Evolutionary conservation across 2,329 filamentous ascomycete species (phyloP), one percentile per base, ranked within the genome.

Genomic region (Neonectria magnoliae): DNA sequence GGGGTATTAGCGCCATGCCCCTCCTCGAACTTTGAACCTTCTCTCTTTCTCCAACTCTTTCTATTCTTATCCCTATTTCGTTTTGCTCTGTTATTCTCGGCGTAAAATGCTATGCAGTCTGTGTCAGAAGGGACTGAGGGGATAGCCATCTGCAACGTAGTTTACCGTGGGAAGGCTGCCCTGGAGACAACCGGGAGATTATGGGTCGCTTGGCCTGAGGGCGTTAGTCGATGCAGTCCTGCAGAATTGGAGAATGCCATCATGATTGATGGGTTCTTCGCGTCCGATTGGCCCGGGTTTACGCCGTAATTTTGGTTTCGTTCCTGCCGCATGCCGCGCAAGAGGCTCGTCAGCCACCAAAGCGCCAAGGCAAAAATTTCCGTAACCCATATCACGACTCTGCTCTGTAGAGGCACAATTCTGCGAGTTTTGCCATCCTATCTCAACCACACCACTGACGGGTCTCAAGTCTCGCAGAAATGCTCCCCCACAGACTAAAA

Each of bases 201-300:
- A 33, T 20, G 48, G 48, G 13, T 51, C 29, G 44, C 20, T 16
- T 47, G 44, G 11, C 31, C 16, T 14, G 16, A 31, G 18, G 48
- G 16, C 48, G 27, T 38, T 38, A 38, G 14, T 38, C 14, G 38
- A 42, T 18, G 38, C 9, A 42, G 38, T 20, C 36, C n/a, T 48
- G 47, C 31, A 53, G 47, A 25, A 54, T 42, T 54, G 29, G 54
- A 54, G 41, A 53, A 20, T 18, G 18, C 29, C 50, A 36, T 52
- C 25, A 25, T 38, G 33, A 42, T 20, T 22, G 10, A 44, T 41
- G 31, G 18, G 33, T n/a, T 22, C 33, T n/a, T 9, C 42, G 22
- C 42, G 18, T 27, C 22, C 48, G 50, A 59, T 63, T 63, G 50
- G 60, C 7, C 33, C 50, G 55, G 55, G 51, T 36, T 59, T 63